These are phyloP conservation scores for Albophoma yamanashiensis DNA, from an alignment of 2,329 filamentous ascomycete species.

Conservation along the genomic window DNA sequence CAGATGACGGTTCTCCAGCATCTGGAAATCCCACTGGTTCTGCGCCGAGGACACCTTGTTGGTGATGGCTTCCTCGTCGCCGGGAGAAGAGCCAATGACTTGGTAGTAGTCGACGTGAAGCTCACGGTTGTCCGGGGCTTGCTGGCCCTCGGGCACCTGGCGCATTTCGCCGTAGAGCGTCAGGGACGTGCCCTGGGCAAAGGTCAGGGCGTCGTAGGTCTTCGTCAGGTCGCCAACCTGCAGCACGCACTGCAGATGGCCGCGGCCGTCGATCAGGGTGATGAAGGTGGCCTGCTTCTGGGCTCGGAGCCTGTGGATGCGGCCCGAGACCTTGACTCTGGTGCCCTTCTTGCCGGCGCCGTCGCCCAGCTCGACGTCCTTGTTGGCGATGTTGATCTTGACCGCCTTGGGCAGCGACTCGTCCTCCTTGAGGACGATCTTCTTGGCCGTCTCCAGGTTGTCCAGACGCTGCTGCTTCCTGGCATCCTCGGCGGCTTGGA, in stretches of 20 bases:
- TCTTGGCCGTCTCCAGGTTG: conserved; percentile 63
- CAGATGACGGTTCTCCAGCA: conserved; percentile 76
- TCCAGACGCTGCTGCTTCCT: conserved; percentile 59
- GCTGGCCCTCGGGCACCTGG: conserved; percentile 65
- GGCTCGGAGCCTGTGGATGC: conserved; percentile 68
- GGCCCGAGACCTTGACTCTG: conserved; percentile 68
- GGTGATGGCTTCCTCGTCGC: conserved; percentile 84
- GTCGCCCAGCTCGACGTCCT: conserved; percentile 28
- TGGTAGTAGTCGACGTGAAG: conserved; percentile 84
- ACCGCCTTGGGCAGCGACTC: conserved; percentile 60
- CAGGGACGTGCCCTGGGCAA: conserved; percentile 81
- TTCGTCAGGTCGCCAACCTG: conserved; percentile 63
- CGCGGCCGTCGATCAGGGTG: conserved; percentile 72
- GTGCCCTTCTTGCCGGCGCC: conserved; percentile 46
- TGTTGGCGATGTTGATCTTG: conserved; percentile 59
- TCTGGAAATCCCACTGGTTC: conserved; percentile 33
- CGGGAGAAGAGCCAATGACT: conserved; percentile 68
- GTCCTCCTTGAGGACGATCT: conserved; percentile 60
- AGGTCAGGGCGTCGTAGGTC: conserved; percentile 81
- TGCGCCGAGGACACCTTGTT: conserved; percentile 50
- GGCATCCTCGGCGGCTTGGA: conserved; percentile 61
- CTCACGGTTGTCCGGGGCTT: conserved; percentile 76
- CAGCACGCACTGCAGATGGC: conserved; percentile 30
- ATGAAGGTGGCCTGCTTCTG: conserved; percentile 84
- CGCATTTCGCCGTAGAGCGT: conserved; percentile 76